Conservation (phyloP, 768 basidiomycete genomes). For the Russula lepida region DNA sequence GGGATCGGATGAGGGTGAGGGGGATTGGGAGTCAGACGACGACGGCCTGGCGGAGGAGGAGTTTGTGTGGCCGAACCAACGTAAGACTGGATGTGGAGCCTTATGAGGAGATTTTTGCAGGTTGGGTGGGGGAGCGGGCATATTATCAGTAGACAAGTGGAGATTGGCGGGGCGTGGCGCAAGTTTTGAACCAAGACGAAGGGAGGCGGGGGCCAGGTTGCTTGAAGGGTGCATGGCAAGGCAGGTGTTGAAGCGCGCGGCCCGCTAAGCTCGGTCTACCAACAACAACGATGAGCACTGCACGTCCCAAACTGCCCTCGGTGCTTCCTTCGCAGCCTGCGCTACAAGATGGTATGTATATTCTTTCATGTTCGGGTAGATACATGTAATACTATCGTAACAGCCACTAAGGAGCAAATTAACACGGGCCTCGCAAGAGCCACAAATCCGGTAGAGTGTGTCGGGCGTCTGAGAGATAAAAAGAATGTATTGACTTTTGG, state of each 20-base stretch:
- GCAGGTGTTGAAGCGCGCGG: background rate
- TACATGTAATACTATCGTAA: background rate
- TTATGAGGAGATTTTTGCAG: conserved; percentile 13
- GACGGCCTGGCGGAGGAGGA: conserved; percentile 33
- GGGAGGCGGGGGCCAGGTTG: background rate
- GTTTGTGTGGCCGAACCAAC: conserved; percentile 37
- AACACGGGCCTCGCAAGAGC: conserved; percentile 49
- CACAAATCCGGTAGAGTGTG: conserved; percentile 60
- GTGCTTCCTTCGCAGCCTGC: conserved; percentile 20
- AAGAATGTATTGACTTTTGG: background rate
- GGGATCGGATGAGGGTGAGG: conserved; percentile 21
- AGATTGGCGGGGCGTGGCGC: background rate
- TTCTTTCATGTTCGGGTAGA: no score
- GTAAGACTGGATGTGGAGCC: conserved; percentile 30
- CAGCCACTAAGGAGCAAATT: conserved; percentile 46
- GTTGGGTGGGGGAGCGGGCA: conserved; percentile 11
- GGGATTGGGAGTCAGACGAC: background rate
- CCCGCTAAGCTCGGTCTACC: background rate
- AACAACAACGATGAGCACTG: background rate
- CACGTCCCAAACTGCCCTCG: conserved; percentile 21
- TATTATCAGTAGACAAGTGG: background rate
- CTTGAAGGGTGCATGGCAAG: conserved; percentile 5
- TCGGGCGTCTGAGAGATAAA: conserved; percentile 1
- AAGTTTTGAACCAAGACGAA: background rate
- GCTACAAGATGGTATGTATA: conserved; percentile 17